Conservation (phyloP, 768 basidiomycete species). For the Lactarius hengduanensis region DNA sequence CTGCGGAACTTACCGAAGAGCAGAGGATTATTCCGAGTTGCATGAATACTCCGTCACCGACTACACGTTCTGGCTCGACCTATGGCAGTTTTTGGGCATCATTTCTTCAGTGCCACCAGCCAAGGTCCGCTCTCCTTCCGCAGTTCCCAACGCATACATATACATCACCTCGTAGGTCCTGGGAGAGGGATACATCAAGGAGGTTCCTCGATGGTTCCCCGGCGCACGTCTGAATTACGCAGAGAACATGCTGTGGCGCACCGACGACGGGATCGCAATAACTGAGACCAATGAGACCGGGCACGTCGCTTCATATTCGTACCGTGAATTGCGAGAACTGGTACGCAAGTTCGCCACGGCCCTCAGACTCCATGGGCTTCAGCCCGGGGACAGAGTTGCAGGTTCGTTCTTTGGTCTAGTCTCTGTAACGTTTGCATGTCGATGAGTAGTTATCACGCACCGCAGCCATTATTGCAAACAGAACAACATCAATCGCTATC, state of each 20-base stretch:
- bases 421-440: conserved; percentile 1
- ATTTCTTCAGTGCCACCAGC: conserved; percentile 56
- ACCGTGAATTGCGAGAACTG: conserved; percentile 50
- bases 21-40: conserved; percentile 65
- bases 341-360: conserved; percentile 59
- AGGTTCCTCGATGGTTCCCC: conserved; percentile 69
- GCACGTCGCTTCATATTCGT: conserved; percentile 47
- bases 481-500: conserved; percentile 55
- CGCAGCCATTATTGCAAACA: conserved; percentile 64
- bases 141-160: not conserved
- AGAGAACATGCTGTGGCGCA: conserved; percentile 61
- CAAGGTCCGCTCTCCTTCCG: conserved; percentile 39
- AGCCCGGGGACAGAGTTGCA: conserved; percentile 64
- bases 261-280: conserved; percentile 59
- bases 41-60: conserved; percentile 66
- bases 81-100: conserved; percentile 64
- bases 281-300: conserved; percentile 60
- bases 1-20: not conserved
- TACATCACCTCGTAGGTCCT: conserved; percentile 18
- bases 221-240: conserved; percentile 67
- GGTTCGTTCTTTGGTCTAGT: conserved; percentile 40
- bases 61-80: conserved; percentile 67
- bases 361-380: conserved; percentile 54
- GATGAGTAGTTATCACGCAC: not conserved
- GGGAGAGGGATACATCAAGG: conserved; percentile 48